Evolutionary conservation across 2,329 filamentous ascomycete genomes (phyloP).

Genomic region (Aspergillus neotritici): DNA sequence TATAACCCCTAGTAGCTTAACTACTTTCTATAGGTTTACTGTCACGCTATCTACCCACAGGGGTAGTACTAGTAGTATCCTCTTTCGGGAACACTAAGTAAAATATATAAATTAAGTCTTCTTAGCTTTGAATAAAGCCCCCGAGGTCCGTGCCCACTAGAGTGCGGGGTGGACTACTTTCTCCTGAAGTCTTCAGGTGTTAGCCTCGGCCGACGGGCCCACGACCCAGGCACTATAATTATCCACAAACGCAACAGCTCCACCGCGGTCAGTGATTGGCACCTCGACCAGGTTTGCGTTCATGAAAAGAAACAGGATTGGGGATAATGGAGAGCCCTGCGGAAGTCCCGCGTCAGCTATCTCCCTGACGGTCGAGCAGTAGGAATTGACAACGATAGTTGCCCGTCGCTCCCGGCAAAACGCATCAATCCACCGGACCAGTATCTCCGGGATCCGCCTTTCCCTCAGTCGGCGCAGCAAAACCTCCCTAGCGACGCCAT

Average conservation of each 20-base stretch:
- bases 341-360: constrained; percentile 15
- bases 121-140: no score
- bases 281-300: constrained; percentile 34
- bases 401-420: constrained; percentile 23
- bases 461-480: constrained; percentile 29
- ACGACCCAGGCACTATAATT: constrained; percentile 7
- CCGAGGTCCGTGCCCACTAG: no score
- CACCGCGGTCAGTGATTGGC: constrained; percentile 22
- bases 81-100: no score
- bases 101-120: no score
- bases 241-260: constrained; percentile 17
- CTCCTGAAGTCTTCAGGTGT: no score
- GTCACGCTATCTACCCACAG: no score
- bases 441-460: constrained; percentile 20
- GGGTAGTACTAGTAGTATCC: no score
- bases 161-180: no score
- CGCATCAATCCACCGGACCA: constrained; percentile 21
- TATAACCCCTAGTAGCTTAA: no score
- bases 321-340: constrained; percentile 30
- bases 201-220: not conserved
- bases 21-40: no score
- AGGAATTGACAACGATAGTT: constrained; percentile 16
- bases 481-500: constrained; percentile 35
- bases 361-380: constrained; percentile 11
- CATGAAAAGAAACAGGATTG: constrained; percentile 35